Evolutionary conservation across 495 filamentous ascomycete genomes (phyloP), one percentile per base, ranked within the genome.

Genomic region (Apodospora peruviana): DNA sequence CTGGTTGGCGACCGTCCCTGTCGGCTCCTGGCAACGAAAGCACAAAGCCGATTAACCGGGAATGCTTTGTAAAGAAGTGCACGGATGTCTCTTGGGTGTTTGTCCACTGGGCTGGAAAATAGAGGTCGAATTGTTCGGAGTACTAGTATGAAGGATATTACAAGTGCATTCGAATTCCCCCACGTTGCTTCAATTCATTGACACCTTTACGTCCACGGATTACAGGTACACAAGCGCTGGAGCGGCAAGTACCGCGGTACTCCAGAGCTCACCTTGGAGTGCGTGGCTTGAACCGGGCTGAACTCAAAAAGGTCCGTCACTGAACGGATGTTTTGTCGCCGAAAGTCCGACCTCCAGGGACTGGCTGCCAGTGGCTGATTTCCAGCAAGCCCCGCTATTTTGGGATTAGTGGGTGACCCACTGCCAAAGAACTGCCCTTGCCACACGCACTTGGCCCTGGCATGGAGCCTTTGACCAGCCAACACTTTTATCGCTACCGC

Each of bases 401-500:
- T n/a, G n/a, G n/a, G n/a, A n/a, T n/a, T n/a, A n/a, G n/a, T n/a
- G n/a, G 12, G 18, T 2, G 12, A 17, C 14, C 18, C 3, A 16
- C 18, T 40, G 37, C 12, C 25, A 38, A 8, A 19, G 17, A 17
- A 4, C 29, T 25, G 10, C 12, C 29, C 41, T 16, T 17, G 29
- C 27, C 23, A 29, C 53, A 53, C 54, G 12, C 11, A 51, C 57
- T 56, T 48, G 14, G 50, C 24, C 60, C 51, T 44, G n/a, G 11
- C 36, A 20, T 23, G 38, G 9, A 17, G 19, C 40, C 27, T 5
- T 43, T 40, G 22, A 1, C 50, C 44, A 39, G 42, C 44, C 47
- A 51, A 43, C 50, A 50, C 48, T 59, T 63, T 58, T 58, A 52
- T 58, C 54, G 38, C 47, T 32, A 36, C 46, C 42, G 45, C 50